phyloP scores from a whole-genome alignment of 176 grass and related monocot species.

The Carex myosuroides region DNA sequence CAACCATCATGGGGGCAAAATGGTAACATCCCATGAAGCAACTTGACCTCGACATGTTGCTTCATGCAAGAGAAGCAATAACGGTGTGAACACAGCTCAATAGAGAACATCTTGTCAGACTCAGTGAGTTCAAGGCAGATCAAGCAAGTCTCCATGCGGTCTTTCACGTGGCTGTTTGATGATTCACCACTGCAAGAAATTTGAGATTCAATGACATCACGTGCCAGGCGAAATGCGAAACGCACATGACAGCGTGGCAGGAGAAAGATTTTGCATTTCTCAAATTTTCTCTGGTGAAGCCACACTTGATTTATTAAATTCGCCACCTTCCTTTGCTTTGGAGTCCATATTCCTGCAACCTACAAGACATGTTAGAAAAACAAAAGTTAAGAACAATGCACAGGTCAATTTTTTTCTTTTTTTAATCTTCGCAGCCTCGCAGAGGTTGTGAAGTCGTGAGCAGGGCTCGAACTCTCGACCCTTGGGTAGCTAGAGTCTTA shows the following conservation, averaged over 20 bases:
- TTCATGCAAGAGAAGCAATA: constrained; percentile 87
- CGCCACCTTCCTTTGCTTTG: constrained; percentile 27
- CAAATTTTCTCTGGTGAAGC: constrained; percentile 35
- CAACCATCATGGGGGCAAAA: constrained; percentile 64
- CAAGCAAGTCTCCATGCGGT: constrained; percentile 44
- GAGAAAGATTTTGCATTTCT: constrained; percentile 37
- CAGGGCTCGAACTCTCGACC: too few relatives aligned
- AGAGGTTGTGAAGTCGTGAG: too few relatives aligned
- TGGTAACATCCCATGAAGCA: constrained; percentile 54
- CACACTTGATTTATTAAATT: constrained; percentile 37
- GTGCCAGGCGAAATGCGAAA: constrained; percentile 51
- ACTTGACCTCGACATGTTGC: constrained; percentile 62
- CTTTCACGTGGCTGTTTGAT: constrained; percentile 20
- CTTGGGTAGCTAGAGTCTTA: too few relatives aligned
- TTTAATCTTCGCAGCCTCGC: too few relatives aligned
- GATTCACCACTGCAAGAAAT: constrained; percentile 30
- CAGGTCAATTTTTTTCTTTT: too few relatives aligned
- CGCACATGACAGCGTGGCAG: constrained; percentile 26
- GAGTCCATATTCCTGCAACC: constrained; percentile 43
- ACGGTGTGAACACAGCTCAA: constrained; percentile 51
- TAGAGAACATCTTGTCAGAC: constrained; percentile 47
- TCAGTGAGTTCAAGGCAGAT: constrained; percentile 69
- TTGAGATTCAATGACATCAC: constrained; percentile 49
- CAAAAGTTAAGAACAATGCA: neutral
- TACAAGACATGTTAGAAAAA: constrained; percentile 20